A percentile compares a stretch with the other conserved stretches of the same genome.
These are phyloP conservation scores for Barnettozyma vustinii DNA, from an alignment of 805 yeast species.

Conservation along the genomic window DNA sequence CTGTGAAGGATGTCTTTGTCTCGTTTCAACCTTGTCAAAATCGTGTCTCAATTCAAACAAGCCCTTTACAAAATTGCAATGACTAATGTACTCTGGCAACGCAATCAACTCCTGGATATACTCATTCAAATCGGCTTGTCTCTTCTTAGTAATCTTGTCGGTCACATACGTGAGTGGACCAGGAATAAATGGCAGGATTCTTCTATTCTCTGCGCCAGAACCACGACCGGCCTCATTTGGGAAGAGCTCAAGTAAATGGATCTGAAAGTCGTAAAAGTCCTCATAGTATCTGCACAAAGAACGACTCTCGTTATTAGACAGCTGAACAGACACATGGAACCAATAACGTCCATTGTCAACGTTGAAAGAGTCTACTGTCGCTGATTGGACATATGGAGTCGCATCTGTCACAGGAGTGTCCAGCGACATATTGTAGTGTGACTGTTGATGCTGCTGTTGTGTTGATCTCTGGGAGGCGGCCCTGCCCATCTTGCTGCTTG, in stretches of 20 bases:
- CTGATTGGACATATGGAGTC: slow-evolving; percentile 31
- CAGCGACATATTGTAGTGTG: slow-evolving; percentile 8
- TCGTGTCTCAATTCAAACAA: slow-evolving; percentile 55
- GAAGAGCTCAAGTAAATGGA: slow-evolving; percentile 70
- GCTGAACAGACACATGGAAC: slow-evolving; percentile 66
- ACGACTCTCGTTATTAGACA: slow-evolving; percentile 64
- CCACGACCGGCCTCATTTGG: slow-evolving; percentile 91
- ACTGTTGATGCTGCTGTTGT: slow-evolving; percentile 6
- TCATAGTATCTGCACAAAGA: slow-evolving; percentile 85
- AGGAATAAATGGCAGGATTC: slow-evolving; percentile 90
- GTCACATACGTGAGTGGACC: slow-evolving; percentile 93
- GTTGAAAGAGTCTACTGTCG: slow-evolving; percentile 73
- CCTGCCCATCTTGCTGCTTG: neutral
- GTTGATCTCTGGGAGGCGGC: neutral
- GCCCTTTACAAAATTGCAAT: slow-evolving; percentile 58
- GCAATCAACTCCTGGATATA: slow-evolving; percentile 56
- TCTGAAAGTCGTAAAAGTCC: slow-evolving; percentile 93
- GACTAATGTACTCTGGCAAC: slow-evolving; percentile 73
- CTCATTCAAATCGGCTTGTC: slow-evolving; percentile 49
- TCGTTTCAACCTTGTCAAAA: slow-evolving; percentile 25
- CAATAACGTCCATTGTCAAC: slow-evolving; percentile 85
- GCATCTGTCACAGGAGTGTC: slow-evolving; percentile 10
- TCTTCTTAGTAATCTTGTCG: slow-evolving; percentile 57
- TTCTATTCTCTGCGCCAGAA: slow-evolving; percentile 49
- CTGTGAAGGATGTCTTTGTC: slow-evolving; percentile 1